phyloP scores from a whole-genome alignment of 1,139 yeast species.

The Candida dubliniensis region DNA sequence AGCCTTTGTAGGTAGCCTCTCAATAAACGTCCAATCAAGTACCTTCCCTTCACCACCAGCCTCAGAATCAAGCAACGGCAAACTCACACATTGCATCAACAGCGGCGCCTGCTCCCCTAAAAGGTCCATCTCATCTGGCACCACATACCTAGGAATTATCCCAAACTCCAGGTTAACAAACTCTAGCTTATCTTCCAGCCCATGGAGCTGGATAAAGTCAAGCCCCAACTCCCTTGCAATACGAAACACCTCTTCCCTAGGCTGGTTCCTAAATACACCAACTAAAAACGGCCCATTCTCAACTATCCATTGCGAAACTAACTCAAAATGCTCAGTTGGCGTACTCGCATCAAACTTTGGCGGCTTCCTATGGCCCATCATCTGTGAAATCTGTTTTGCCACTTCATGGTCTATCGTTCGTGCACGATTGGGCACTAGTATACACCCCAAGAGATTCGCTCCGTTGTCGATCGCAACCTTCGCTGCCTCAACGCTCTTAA shows the following conservation, averaged over 20 bases:
- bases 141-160: slow-evolving; percentile 69
- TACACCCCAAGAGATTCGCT: slow-evolving; percentile 79
- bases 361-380: slow-evolving; percentile 25
- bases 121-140: slow-evolving; percentile 48
- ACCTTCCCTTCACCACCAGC: slow-evolving; percentile 87
- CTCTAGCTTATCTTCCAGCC: slow-evolving; percentile 65
- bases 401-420: slow-evolving; percentile 61
- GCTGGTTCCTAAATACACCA: slow-evolving; percentile 89
- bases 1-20: slow-evolving; percentile 42
- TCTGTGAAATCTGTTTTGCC: slow-evolving; percentile 54
- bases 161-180: slow-evolving; percentile 53
- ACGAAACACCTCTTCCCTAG: slow-evolving; percentile 56
- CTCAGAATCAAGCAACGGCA: slow-evolving; percentile 81
- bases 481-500: slow-evolving; percentile 70
- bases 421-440: slow-evolving; percentile 77
- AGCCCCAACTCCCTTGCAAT: slow-evolving; percentile 50
- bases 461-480: slow-evolving; percentile 63
- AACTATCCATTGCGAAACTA: slow-evolving; percentile 28
- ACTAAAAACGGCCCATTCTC: slow-evolving; percentile 71
- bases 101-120: slow-evolving; percentile 23
- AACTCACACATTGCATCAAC: slow-evolving; percentile 32
- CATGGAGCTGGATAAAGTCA: slow-evolving; percentile 89
- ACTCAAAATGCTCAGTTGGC: slow-evolving; percentile 36
- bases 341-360: slow-evolving; percentile 1
- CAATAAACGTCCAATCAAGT: slow-evolving; percentile 62